Base-by-base conservation (phyloP, 1,139 yeast species). In the Casaregolazyma lundiana region DNA sequence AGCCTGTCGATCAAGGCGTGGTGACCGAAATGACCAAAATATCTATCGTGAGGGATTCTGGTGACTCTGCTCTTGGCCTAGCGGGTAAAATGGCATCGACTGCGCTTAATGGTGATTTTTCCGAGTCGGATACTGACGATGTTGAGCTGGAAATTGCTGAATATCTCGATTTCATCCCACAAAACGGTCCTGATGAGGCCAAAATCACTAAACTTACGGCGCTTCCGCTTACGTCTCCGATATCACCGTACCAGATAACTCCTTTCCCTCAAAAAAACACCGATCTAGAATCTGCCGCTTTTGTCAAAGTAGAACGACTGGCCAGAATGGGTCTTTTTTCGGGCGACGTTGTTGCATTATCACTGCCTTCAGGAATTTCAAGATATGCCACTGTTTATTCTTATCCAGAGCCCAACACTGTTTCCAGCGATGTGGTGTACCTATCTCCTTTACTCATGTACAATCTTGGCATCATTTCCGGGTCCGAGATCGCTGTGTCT, bases 1-100 rank as follows among this genome's bases (percentile, higher is more conserved):
- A 84, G 54, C 95, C 95, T 0, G 72, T 79, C 1, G 77, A 77
- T 38, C 94, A 84, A 60, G 95, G 95, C 1, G 41, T 62, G 6
- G 55, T 62, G n/a, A 63, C 75, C 2, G 63, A 63, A 35, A 53
- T 52, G 1, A 80, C 88, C 0, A 68, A 68, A 21, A 67, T 84
- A n/a, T 73, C 80, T 1, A 64, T 84, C 43, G 75, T 81, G 15
- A 75, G 72, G 51, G 70, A 67, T 24, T 38, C 35, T 9, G 8
- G 41, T 11, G 15, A 26, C 16, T n/a, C n/a, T n/a, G n/a, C n/a
- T n/a, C n/a, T n/a, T n/a, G n/a, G 38, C 44, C n/a, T n/a, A n/a
- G n/a, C n/a, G n/a, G n/a, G 29, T 13, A 7, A 24, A 26, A 26
- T 26, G 15, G 15, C 32, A 13, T 7, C 32, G 11, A 2, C 15